Evolutionary conservation across 768 basidiomycete species (phyloP).

Genomic region (Xanthoconium stramineum): DNA sequence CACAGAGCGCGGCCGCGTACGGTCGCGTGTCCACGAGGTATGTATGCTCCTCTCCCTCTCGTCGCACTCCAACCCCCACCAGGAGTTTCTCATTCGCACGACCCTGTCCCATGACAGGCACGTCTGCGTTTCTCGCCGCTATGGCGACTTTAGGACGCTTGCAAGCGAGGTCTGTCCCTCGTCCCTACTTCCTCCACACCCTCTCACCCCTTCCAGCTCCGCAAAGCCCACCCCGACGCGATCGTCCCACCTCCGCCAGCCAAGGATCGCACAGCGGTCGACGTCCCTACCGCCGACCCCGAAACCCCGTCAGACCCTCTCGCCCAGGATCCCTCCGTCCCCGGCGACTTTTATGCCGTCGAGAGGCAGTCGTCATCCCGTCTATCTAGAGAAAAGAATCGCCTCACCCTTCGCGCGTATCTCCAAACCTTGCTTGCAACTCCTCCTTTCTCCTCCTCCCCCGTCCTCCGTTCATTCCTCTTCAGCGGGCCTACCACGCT

Average conservation of each 20-base stretch:
- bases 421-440: constrained; percentile 76
- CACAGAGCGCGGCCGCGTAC: constrained; percentile 77
- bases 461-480: constrained; percentile 84
- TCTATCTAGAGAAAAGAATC: constrained; percentile 89
- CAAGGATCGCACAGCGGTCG: constrained; percentile 80
- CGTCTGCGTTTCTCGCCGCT: constrained; percentile 85
- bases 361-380: constrained; percentile 28
- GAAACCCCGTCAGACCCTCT: constrained; percentile 34
- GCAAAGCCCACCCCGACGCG: constrained; percentile 81
- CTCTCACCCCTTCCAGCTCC: constrained; percentile 53
- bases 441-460: constrained; percentile 74
- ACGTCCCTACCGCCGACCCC: constrained; percentile 35
- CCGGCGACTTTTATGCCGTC: constrained; percentile 39
- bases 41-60: not conserved
- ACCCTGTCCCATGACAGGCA: constrained; percentile 68
- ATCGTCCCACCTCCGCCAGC: constrained; percentile 78
- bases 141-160: constrained; percentile 92
- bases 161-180: constrained; percentile 64
- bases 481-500: constrained; percentile 71
- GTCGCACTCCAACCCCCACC: constrained; percentile 3
- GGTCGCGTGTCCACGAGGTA: constrained; percentile 87
- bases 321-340: constrained; percentile 70
- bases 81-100: constrained; percentile 97
- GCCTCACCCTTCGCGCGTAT: constrained; percentile 90
- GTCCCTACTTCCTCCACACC: not conserved